Conservation (phyloP, 106 monocot species). For the Phalaenopsis aphrodite region DNA sequence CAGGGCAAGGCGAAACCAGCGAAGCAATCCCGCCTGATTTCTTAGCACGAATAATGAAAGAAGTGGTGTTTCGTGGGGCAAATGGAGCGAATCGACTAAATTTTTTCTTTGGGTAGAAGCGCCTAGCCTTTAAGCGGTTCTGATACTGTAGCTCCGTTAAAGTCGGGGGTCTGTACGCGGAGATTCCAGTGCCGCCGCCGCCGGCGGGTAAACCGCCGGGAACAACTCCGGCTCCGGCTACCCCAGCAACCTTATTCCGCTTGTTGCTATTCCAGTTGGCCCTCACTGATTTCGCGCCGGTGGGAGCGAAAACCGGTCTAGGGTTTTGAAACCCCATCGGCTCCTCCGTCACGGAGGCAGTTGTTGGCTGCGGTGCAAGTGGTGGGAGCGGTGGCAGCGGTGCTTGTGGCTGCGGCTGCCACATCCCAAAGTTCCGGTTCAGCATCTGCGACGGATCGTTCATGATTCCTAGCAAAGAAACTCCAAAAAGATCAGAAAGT, state of each 20-base stretch:
- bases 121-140: conserved; percentile 71
- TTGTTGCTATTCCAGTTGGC: conserved; percentile 60
- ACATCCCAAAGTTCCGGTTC: conserved; percentile 41
- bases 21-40: conserved; percentile 87
- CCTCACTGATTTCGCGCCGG: conserved; percentile 20
- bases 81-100: conserved; percentile 55
- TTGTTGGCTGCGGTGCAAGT: not conserved
- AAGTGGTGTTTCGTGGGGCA: conserved; percentile 89
- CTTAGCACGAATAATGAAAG: conserved; percentile 94
- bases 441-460: conserved; percentile 14
- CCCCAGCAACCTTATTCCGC: conserved; percentile 18
- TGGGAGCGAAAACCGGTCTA: conserved; percentile 20
- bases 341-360: conserved; percentile 17
- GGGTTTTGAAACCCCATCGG: conserved; percentile 30
- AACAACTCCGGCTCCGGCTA: not conserved
- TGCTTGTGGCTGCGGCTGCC: conserved; percentile 28
- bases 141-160: conserved; percentile 80
- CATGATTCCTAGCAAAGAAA: conserved; percentile 11
- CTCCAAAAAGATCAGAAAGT: not conserved
- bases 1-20: conserved; percentile 87
- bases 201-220: not conserved
- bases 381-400: conserved; percentile 13
- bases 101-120: conserved; percentile 86
- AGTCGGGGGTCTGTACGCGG: conserved; percentile 56
- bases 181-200: not conserved